A percentile compares a stretch with the other conserved stretches of the same genome.
These are phyloP conservation scores for Ammopiptanthus mongolicus DNA, from an alignment of 306 rosid genomes.

Conservation along the genomic window DNA sequence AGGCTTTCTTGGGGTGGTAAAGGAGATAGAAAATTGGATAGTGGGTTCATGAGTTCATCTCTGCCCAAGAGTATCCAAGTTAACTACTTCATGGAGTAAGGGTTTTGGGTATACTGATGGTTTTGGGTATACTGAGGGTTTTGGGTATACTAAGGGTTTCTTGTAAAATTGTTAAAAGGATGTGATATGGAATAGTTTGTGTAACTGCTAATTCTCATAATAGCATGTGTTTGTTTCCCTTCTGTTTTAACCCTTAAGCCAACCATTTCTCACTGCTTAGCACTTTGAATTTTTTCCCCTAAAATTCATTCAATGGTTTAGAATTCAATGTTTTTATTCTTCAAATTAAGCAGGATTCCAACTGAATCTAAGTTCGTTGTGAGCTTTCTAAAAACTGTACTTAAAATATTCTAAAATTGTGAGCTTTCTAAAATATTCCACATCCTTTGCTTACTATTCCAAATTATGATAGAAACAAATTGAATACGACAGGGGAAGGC, in stretches of 20 bases:
- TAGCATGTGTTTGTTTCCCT: constrained; percentile 30
- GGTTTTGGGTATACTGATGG: constrained; percentile 15
- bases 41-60: constrained; percentile 59
- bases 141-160: no score
- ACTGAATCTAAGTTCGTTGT: neutral
- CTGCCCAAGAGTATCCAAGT: constrained; percentile 63
- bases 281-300: neutral
- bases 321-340: neutral
- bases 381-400: no score
- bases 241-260: neutral
- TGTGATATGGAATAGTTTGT: constrained; percentile 33
- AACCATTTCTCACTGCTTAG: neutral
- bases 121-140: neutral
- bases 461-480: neutral
- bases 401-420: no score
- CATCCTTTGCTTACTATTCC: no score
- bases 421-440: no score
- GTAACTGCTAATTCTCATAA: constrained; percentile 48
- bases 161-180: constrained; percentile 27
- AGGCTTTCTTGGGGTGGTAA: constrained; percentile 60
- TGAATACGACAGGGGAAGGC: neutral
- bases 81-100: constrained; percentile 43
- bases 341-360: neutral
- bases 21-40: constrained; percentile 48
- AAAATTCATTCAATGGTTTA: no score